Base-by-base conservation (phyloP, 2,329 filamentous ascomycete species). In the Botrytis medusae region DNA sequence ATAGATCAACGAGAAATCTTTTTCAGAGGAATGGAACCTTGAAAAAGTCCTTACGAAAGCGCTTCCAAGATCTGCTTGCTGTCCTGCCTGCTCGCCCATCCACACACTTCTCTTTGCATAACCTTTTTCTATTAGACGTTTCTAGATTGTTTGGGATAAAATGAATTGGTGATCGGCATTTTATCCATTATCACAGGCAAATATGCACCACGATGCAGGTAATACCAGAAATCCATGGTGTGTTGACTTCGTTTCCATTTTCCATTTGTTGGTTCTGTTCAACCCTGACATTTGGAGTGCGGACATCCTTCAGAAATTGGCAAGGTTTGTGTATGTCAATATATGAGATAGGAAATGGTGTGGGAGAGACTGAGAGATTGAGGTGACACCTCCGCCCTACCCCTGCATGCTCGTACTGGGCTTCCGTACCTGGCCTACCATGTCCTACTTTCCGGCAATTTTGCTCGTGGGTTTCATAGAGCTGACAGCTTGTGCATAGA, bases 401-500 rank as follows among this genome's bases (percentile, higher is more conserved):
- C 69, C 69, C 60, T 72, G 69, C 69, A 67, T 72, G 29, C 32
- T 67, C 59, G 60, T 34, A 65, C 69, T 18, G 59, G 37, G 44
- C 34, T 46, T 46, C 32, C 44, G 46, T 64, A 64, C 60, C 64
- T 68, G 48, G 34, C 62, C n/a, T 46, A 64, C n/a, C 40, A 29
- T 63, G 64, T 68, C 25, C 46, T 68, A 34, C 69, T 65, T 34
- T 20, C 69, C 69, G 69, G 60, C 69, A 71, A 65, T 65, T 65
- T 71, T 46, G 29, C 44, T 48, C 69, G 34, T 25, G 60, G 44
- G n/a, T 29, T 25, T 18, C 12, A 65, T 54, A 54, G 54, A 72
- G 69, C 69, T 57, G 69, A 65, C 69, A 57, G 37, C 69, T 59
- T 69, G 67, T 69, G 59, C 46, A 57, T 57, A 68, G 48, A 32